Base-by-base conservation (phyloP, 805 yeast species). In the Nakazawaea wyomingensis region DNA sequence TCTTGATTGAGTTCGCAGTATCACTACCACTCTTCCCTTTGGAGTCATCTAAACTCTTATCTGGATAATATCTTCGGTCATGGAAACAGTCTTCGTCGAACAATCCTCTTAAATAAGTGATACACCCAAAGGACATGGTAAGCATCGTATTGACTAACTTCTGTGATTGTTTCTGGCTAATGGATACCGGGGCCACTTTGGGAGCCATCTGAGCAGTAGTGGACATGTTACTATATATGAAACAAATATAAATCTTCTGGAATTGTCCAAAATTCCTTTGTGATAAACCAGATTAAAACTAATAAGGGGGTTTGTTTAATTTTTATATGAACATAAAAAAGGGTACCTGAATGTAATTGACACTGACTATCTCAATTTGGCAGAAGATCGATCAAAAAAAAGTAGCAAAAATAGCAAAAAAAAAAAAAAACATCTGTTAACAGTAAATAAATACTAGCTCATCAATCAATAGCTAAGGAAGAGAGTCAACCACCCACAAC, bases 21-120 rank as follows among this genome's bases (percentile, higher is more conserved):
- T 24, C 11, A 24, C n/a, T n/a, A n/a, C n/a, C n/a, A n/a, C n/a
- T n/a, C n/a, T n/a, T n/a, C n/a, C n/a, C n/a, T n/a, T n/a, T n/a
- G n/a, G n/a, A n/a, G n/a, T n/a, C n/a, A 31, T 59, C 60, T 34
- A 51, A 53, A 19, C 49, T 49, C 36, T 62, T 62, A 17, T 57
- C 60, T 1, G 71, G 70, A 4, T 65, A 64, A 54, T 72, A 72
- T 29, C 64, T 54, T 44, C 68, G 71, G 49, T 78, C 82, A 21
- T 62, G 62, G 53, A 74, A 80, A 51, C 64, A 67, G 10, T 68
- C 73, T 47, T 79, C 82, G 6, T 75, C 74, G 47, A 80, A 79
- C 17, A 80, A 57, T 1, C 80, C 79, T 45, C 85, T 62, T 13
- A 79, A 56, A 50, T 68, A 80, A 2, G 80, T 71, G 21, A 80